These are phyloP conservation scores for Zygosaccharomyces rouxii DNA, from an alignment of 805 yeast genomes.

Conservation along the genomic window DNA sequence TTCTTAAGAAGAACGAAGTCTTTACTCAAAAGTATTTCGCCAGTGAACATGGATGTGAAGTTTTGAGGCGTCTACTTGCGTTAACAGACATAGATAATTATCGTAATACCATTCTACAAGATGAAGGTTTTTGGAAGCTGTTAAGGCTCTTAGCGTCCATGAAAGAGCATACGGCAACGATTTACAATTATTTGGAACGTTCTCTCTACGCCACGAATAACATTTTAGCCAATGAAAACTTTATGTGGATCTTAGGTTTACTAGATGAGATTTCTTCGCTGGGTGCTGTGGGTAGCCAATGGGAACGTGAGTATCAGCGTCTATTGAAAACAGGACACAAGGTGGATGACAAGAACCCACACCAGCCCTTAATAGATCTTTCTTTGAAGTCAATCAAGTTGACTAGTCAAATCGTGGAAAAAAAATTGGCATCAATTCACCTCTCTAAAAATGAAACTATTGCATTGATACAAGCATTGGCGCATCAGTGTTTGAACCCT, in stretches of 20 bases:
- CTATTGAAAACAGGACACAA: slow-evolving; percentile 42
- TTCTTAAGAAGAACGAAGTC: slow-evolving; percentile 33
- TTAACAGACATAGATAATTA: slow-evolving; percentile 26
- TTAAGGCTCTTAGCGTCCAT: slow-evolving; percentile 47
- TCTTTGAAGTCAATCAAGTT: slow-evolving; percentile 60
- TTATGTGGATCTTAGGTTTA: slow-evolving; percentile 62
- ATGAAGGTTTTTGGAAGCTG: slow-evolving; percentile 52
- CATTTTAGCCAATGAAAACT: slow-evolving; percentile 47
- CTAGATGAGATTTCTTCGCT: slow-evolving; percentile 76
- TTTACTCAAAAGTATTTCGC: slow-evolving; percentile 31
- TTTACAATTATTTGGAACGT: slow-evolving; percentile 46
- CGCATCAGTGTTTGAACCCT: slow-evolving; percentile 87
- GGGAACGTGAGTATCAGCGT: slow-evolving; percentile 60
- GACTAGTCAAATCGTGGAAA: slow-evolving; percentile 48
- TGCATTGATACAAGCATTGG: slow-evolving; percentile 74
- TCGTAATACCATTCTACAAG: slow-evolving; percentile 41
- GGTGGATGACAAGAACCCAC: slow-evolving; percentile 44
- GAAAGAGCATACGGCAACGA: slow-evolving; percentile 39
- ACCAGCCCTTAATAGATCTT: slow-evolving; percentile 50
- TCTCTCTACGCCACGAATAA: slow-evolving; percentile 33
- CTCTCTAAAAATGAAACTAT: slow-evolving; percentile 35
- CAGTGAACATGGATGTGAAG: slow-evolving; percentile 44
- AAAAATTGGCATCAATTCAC: slow-evolving; percentile 13
- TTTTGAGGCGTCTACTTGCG: slow-evolving; percentile 42
- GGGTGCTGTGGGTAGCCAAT: slow-evolving; percentile 74